These are phyloP conservation scores for Malassezia sympodialis DNA, from an alignment of 1,284 basidiomycete species.

Conservation along the genomic window DNA sequence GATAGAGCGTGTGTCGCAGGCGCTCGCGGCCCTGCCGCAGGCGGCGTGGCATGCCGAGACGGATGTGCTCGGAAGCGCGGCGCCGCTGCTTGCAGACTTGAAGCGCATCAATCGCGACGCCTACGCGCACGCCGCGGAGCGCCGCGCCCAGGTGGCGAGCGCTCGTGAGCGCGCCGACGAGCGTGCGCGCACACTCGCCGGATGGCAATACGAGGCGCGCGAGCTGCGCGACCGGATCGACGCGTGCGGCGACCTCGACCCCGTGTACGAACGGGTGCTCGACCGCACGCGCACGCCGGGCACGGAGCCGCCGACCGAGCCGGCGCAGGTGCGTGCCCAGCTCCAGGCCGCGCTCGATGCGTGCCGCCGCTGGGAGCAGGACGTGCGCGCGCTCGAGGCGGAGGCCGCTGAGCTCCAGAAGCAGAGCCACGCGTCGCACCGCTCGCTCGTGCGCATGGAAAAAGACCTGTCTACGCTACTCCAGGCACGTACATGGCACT, in stretches of 20 bases:
- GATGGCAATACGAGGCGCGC: slow-evolving; percentile 1
- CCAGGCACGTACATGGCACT: background rate
- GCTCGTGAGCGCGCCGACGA: slow-evolving; percentile 1
- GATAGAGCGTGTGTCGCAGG: background rate
- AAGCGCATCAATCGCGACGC: slow-evolving; percentile 9
- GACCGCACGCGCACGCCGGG: background rate
- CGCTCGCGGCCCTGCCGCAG: background rate
- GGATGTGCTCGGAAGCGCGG: background rate
- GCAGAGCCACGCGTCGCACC: slow-evolving; percentile 2
- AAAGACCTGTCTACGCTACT: background rate
- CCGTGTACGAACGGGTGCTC: slow-evolving; percentile 13
- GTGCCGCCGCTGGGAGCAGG: slow-evolving; percentile 12
- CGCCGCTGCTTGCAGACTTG: slow-evolving; percentile 8
- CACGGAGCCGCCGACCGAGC: background rate
- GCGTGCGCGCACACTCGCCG: background rate
- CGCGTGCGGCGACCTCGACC: background rate
- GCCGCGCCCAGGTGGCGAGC: background rate
- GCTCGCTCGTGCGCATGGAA: slow-evolving; percentile 1
- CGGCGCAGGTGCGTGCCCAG: background rate
- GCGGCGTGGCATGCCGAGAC: background rate
- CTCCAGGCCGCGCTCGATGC: slow-evolving; percentile 7
- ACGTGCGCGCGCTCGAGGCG: background rate
- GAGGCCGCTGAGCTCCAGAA: background rate
- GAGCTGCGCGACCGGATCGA: slow-evolving; percentile 15
- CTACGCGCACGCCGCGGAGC: background rate